Percentiles rank a stretch among this genome's conserved stretches.
These are phyloP conservation scores for Aspergillus floridensis DNA, from an alignment of 2,329 filamentous ascomycete genomes.

Conservation along the genomic window DNA sequence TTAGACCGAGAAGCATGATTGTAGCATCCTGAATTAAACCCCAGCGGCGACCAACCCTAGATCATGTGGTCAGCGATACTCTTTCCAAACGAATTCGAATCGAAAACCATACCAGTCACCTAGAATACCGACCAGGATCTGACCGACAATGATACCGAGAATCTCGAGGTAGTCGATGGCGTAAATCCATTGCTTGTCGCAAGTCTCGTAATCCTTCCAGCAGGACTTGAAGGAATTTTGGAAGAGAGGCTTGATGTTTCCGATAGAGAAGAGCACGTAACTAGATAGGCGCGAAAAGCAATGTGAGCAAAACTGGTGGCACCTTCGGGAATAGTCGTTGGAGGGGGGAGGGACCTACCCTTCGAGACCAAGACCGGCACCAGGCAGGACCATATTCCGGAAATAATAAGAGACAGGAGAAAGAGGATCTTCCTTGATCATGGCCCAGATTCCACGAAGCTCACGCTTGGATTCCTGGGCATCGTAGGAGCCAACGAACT, in stretches of 20 bases:
- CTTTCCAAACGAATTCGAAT: not conserved
- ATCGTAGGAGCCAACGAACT: slow-evolving; percentile 75
- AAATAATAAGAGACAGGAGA: slow-evolving; percentile 84
- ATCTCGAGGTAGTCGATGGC: slow-evolving; percentile 91
- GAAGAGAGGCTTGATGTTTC: slow-evolving; percentile 84
- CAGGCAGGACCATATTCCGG: slow-evolving; percentile 85
- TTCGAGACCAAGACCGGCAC: slow-evolving; percentile 87
- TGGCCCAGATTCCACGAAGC: slow-evolving; percentile 63
- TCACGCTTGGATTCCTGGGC: slow-evolving; percentile 67
- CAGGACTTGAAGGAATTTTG: slow-evolving; percentile 70
- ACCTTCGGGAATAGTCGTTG: not conserved
- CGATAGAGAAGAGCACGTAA: slow-evolving; percentile 96
- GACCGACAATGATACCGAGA: slow-evolving; percentile 89
- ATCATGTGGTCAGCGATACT: slow-evolving; percentile 8
- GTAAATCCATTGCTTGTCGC: slow-evolving; percentile 75
- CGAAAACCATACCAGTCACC: slow-evolving; percentile 58
- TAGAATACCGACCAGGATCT: slow-evolving; percentile 79
- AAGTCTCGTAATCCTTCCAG: slow-evolving; percentile 68
- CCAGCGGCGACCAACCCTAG: slow-evolving; percentile 83
- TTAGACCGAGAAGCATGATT: slow-evolving; percentile 90
- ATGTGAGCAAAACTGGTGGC: not conserved
- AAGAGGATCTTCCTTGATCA: slow-evolving; percentile 84
- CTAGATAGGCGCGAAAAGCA: slow-evolving; percentile 39
- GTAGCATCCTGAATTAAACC: slow-evolving; percentile 91
- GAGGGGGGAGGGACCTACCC: slow-evolving; percentile 49